Evolutionary conservation across 257 asterid species (phyloP).

Genomic region (Plantago elongata): DNA sequence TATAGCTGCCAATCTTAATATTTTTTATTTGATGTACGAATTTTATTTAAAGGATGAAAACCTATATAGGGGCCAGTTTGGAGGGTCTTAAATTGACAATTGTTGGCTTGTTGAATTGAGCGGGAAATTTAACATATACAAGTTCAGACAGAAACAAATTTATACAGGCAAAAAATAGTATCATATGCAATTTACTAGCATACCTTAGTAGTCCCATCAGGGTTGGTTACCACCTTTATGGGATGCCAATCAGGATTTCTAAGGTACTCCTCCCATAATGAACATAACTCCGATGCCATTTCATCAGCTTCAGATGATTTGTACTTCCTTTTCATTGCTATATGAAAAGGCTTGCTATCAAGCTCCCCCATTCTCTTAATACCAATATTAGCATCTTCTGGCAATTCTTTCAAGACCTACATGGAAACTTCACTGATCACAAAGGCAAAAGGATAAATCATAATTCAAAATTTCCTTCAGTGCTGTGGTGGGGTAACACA

Average conservation of each 20-base stretch:
- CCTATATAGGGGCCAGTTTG: too few species aligned
- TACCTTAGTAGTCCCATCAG: conserved; percentile 63
- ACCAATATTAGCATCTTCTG: conserved; percentile 44
- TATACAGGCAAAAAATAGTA: neutral
- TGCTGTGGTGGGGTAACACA: too few species aligned
- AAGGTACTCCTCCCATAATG: conserved; percentile 91
- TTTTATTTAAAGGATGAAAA: too few species aligned
- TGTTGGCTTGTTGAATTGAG: too few species aligned
- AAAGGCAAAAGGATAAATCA: conserved; percentile 11
- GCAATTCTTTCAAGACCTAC: conserved; percentile 60
- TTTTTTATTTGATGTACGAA: too few species aligned
- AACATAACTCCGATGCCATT: conserved; percentile 73
- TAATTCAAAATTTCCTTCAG: too few species aligned
- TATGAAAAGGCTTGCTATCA: conserved; percentile 62
- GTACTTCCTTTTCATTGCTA: conserved; percentile 63
- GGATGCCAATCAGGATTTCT: conserved; percentile 97
- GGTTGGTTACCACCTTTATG: conserved; percentile 38
- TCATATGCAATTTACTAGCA: conserved; percentile 15
- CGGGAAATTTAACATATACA: neutral
- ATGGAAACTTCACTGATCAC: conserved; percentile 26
- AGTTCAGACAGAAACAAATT: neutral
- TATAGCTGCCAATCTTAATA: too few species aligned
- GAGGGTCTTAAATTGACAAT: too few species aligned
- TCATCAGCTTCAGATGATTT: conserved; percentile 66
- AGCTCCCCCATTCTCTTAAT: conserved; percentile 93